Conservation (phyloP, 345 rosid genomes). For the Eucalyptus sp. region DNA sequence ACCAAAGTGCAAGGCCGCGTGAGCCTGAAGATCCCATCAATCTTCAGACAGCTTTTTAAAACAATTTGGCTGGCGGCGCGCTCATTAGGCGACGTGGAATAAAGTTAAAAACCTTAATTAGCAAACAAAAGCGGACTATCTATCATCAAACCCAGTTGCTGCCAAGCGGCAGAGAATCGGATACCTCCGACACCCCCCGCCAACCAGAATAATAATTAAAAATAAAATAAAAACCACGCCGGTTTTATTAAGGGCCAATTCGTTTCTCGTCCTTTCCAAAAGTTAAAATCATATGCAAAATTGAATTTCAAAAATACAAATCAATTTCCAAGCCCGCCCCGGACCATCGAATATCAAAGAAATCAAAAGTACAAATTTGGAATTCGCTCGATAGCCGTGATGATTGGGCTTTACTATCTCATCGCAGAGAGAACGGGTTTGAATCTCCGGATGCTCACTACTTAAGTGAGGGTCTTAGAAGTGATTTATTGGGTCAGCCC, state of each 20-base stretch:
- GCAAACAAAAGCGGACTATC: not conserved
- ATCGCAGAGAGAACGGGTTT: too few relatives aligned
- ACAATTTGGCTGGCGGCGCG: not conserved
- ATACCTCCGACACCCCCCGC: not conserved
- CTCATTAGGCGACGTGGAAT: not conserved
- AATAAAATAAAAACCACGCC: not conserved
- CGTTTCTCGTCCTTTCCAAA: not conserved
- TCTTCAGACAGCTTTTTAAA: not conserved
- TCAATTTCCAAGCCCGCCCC: not conserved
- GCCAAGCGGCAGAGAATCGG: not conserved
- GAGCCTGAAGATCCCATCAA: not conserved
- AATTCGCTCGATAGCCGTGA: accelerated
- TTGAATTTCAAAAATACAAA: not conserved
- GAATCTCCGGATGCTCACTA: accelerated
- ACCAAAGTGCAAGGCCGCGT: not conserved
- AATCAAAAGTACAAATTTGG: not conserved
- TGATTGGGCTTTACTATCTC: too few relatives aligned
- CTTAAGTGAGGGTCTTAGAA: too few relatives aligned
- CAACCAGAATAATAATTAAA: not conserved
- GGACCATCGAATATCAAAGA: not conserved
- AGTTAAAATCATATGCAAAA: not conserved
- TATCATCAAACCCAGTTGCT: not conserved
- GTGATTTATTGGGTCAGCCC: too few relatives aligned
- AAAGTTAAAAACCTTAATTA: not conserved
- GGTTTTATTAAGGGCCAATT: not conserved